phyloP scores from a whole-genome alignment of 2,329 filamentous ascomycete genomes.

The Penicillium sp. region DNA sequence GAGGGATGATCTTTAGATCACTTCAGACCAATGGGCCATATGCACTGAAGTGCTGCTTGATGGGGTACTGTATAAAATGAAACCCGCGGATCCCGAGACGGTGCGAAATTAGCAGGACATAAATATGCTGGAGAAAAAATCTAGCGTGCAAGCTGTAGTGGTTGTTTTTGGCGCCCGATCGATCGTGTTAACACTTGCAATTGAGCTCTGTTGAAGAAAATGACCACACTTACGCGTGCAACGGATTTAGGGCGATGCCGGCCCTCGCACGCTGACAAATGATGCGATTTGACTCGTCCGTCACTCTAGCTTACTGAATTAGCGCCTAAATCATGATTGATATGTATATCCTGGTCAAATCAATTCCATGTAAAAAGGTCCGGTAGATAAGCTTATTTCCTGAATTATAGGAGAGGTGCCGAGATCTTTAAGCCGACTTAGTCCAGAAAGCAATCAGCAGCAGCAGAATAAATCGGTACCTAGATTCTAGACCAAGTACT shows the following conservation, averaged over 20 bases:
- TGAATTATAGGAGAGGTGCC: no score
- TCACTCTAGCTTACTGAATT: neutral
- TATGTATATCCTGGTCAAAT: no score
- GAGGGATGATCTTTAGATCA: neutral
- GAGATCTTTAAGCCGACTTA: no score
- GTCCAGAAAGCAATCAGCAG: no score
- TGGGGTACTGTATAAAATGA: neutral
- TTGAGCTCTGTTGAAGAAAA: neutral
- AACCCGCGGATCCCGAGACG: neutral
- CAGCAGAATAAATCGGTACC: no score
- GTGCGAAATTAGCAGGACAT: neutral
- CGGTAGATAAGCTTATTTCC: no score
- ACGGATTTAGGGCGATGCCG: neutral
- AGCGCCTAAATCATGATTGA: no score
- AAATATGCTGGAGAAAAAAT: neutral
- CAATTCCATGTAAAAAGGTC: no score
- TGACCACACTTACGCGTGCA: neutral
- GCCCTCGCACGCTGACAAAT: conserved; percentile 21
- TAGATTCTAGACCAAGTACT: neutral
- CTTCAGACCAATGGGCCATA: neutral
- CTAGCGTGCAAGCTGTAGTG: neutral
- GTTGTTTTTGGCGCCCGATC: neutral
- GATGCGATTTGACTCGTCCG: conserved; percentile 7
- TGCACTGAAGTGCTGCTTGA: neutral
- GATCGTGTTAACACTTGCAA: neutral